A percentile compares a stretch with the other conserved stretches of the same genome.
Evolutionary conservation across 768 basidiomycete species (phyloP).

Genomic region (Favolaschia claudopus): DNA sequence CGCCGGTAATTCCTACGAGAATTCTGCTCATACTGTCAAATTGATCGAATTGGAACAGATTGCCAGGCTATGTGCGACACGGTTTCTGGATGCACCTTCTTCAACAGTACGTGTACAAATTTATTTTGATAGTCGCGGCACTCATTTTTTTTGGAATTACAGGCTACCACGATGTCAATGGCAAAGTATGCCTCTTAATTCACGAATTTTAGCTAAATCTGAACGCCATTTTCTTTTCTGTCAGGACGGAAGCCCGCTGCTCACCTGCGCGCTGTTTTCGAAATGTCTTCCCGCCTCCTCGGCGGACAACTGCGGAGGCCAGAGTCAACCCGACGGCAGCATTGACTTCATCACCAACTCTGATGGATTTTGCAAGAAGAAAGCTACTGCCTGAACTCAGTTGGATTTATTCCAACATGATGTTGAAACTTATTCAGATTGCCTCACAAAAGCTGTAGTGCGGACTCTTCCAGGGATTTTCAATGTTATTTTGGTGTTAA

Average conservation of each 20-base stretch:
- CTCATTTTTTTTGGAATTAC: not conserved
- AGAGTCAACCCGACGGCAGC: conserved; percentile 43
- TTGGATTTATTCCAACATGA: no score
- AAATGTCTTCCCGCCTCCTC: conserved; percentile 35
- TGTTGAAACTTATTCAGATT: no score
- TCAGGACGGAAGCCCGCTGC: conserved; percentile 43
- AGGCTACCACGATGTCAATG: conserved; percentile 48
- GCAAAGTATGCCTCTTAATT: conserved; percentile 34
- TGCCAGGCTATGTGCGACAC: conserved; percentile 42
- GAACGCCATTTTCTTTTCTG: not conserved
- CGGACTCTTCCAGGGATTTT: no score
- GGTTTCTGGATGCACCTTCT: conserved; percentile 39
- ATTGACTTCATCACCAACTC: conserved; percentile 40
- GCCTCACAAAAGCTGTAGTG: no score
- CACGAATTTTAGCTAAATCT: not conserved
- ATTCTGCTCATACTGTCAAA: not conserved
- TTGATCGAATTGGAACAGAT: conserved; percentile 33
- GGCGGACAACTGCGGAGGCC: conserved; percentile 42
- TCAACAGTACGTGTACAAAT: conserved; percentile 37
- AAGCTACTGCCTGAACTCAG: conserved; percentile 6
- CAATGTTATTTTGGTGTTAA: no score
- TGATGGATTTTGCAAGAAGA: conserved; percentile 41
- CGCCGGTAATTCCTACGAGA: conserved; percentile 25
- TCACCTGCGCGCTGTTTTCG: conserved; percentile 45
- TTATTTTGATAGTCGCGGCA: not conserved